Evolutionary conservation across 1,284 basidiomycete species (phyloP).

Genomic region (Puccinia coronata): DNA sequence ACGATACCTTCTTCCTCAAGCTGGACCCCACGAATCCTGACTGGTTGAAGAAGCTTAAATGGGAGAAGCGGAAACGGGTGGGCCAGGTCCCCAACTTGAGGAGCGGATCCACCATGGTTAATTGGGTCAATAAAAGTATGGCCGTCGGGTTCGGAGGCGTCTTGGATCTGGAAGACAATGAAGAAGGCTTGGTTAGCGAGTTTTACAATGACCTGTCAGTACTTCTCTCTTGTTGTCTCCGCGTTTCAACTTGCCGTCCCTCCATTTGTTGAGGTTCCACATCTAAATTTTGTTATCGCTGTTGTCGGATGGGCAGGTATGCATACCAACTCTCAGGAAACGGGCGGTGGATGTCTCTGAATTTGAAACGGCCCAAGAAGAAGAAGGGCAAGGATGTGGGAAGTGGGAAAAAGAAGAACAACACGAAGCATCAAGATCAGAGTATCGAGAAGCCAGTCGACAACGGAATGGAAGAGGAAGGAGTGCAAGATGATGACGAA

Average conservation of each 20-base stretch:
- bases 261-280: neutral
- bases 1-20: conserved; percentile 89
- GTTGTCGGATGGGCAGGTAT: conserved; percentile 63
- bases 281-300: neutral
- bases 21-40: conserved; percentile 51
- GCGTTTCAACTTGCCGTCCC: neutral
- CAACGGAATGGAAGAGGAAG: conserved; percentile 50
- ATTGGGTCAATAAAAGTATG: conserved; percentile 68
- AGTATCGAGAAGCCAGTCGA: conserved; percentile 43
- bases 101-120: conserved; percentile 76
- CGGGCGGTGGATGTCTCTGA: conserved; percentile 77
- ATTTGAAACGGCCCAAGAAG: conserved; percentile 64
- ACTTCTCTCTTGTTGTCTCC: neutral
- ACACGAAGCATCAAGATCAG: conserved; percentile 14
- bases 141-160: conserved; percentile 89
- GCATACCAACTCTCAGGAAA: conserved; percentile 77
- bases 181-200: conserved; percentile 79
- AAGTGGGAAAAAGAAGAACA: conserved; percentile 58
- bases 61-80: conserved; percentile 79
- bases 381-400: conserved; percentile 62
- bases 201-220: conserved; percentile 67
- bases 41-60: conserved; percentile 66
- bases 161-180: conserved; percentile 80
- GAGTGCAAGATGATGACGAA: conserved; percentile 39
- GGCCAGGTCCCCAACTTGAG: conserved; percentile 63